Evolutionary conservation across 108 stramenopile genomes (phyloP).

Genomic region (Nannochloropsis gaditana): DNA sequence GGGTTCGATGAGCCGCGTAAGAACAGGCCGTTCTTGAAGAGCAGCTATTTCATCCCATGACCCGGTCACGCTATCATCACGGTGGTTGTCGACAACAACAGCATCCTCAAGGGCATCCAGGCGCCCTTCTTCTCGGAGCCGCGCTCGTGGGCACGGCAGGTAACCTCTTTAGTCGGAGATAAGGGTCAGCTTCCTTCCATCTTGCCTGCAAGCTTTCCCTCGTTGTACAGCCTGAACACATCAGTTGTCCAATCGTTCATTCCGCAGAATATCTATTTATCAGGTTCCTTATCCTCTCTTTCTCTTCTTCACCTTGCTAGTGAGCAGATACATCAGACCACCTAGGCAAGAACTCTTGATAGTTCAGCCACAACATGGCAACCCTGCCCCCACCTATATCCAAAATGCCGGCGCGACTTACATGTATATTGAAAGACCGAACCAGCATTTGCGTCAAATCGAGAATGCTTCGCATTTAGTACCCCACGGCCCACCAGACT

Average conservation of each 20-base stretch:
- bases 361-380: background rate
- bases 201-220: too few relatives aligned
- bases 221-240: too few relatives aligned
- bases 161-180: background rate
- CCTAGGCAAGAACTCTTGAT: background rate
- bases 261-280: background rate
- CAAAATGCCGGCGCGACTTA: background rate
- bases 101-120: background rate
- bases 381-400: background rate
- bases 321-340: background rate
- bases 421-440: background rate
- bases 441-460: background rate
- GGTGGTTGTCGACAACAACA: background rate
- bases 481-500: background rate
- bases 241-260: too few relatives aligned
- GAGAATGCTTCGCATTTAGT: background rate
- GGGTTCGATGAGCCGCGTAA: too few relatives aligned
- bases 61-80: constrained; percentile 3
- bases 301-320: background rate
- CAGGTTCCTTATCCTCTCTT: background rate
- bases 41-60: background rate
- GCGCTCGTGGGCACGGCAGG: background rate
- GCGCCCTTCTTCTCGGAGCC: background rate
- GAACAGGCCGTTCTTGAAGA: too few relatives aligned
- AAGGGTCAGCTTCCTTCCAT: too few relatives aligned